Base-by-base conservation (phyloP, 2,329 filamentous ascomycete genomes). In the Endoconidiophora polonica region DNA sequence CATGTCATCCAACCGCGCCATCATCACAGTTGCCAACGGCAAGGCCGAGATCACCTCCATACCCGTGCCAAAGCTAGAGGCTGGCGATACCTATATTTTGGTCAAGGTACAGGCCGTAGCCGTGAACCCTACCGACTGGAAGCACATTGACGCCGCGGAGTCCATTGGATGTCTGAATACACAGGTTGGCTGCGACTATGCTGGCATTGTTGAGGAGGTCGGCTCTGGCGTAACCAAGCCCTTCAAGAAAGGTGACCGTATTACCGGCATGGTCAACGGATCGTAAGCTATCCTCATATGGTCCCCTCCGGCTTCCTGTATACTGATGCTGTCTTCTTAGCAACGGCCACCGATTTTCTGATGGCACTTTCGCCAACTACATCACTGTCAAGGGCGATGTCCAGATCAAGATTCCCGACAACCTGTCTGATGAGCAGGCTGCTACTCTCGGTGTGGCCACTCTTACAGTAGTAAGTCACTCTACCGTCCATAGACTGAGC, bases 241-340 rank as follows among this genome's bases (percentile, higher is more conserved):
- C 4, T 66, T 72, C 53, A 65, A 66, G 58, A 65, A 64, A 52
- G 71, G 72, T 1, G 71, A 74, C 54, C 65, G 69, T 37, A 61
- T 72, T 37, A 57, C 61, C 20, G 71, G 70, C 3, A 57, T 63
- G 3, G 58, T 56, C 3, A 65, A 69, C 49, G 68, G 67, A 49
- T 52, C 53, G 57, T 59, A 48, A 57, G 55, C 55, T 9, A 6
- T 24, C 6, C n/a, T 37, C 29, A 10, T 26, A 37, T 24, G 14
- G n/a, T 22, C 4, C 42, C 10, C 20, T 7, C 45, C n/a, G 6
- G 10, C 40, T 10, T 1, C 4, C 16, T 3, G 10, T 29, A 29
- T 36, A 16, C 42, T 49, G 46, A 50, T 23, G 10, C n/a, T 20
- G 5, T 26, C n/a, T 33, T 33, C 29, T 12, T 41, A 58, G 58